Evolutionary conservation across 2,329 filamentous ascomycete species (phyloP), one percentile per base, ranked within the genome.

Genomic region (Epichloe coenophiala): DNA sequence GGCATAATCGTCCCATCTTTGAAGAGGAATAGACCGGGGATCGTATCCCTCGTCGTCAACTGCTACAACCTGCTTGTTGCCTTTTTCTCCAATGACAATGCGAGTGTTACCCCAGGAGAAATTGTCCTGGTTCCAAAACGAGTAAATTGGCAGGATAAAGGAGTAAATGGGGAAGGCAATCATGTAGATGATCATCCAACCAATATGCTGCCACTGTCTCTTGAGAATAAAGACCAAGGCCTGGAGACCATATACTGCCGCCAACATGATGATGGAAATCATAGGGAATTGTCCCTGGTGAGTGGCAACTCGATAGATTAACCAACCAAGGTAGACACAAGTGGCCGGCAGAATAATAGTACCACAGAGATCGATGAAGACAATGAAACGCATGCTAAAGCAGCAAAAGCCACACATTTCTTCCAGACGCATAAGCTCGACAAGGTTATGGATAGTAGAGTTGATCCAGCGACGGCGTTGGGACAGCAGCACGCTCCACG

Each of bases 121-220:
- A 71, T 98, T 91, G 69, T 98, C 93, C 68, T 96, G 90, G 70
- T 96, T 95, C 93, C 93, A 98, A 83, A 98, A 98, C 0, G 91
- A 95, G 73, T 97, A 98, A 56, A 98, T 72, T 1, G 93, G 93
- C 12, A 98, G 78, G 55, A 94, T 65, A 60, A 98, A 87, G 4
- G 85, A 93, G 73, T 91, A 96, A 59, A 98, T 86, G 0, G 93
- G 93, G 73, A 86, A 96, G 3, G 93, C 93, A n/a, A 94, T 59
- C 55, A 98, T 77, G 70, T 98, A 98, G 64, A 98, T 97, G 57
- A 98, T 84, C 90, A 98, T 97, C 93, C 93, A 98, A 58, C 93
- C 93, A 54, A 98, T 80, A 64, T 97, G 91, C 66, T 98, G 90
- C 93, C 93, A 98, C 68, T 97, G 88, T 48, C 93, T 79, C 73